phyloP scores from a whole-genome alignment of 176 grass and related monocot genomes.

The Zoysia japonica region DNA sequence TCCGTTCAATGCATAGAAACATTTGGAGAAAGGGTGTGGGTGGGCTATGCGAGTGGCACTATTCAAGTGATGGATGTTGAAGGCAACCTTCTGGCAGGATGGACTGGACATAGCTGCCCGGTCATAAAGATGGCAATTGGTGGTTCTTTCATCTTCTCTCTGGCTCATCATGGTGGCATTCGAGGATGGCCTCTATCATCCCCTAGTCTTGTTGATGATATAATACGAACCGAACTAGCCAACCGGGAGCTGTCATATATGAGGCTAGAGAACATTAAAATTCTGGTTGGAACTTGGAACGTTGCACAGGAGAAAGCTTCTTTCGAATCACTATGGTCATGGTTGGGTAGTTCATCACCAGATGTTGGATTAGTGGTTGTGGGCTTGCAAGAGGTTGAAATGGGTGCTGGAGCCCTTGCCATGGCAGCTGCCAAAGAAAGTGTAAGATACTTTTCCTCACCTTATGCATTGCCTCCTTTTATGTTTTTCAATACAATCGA shows the following conservation, averaged over 20 bases:
- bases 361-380: conserved; percentile 84
- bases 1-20: conserved; percentile 82
- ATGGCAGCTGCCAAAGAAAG: conserved; percentile 98
- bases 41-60: conserved; percentile 80
- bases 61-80: conserved; percentile 83
- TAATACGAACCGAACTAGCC: conserved; percentile 65
- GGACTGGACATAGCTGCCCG: conserved; percentile 82
- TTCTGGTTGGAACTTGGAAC: conserved; percentile 92
- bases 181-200: conserved; percentile 84
- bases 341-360: conserved; percentile 62
- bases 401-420: conserved; percentile 98
- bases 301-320: conserved; percentile 86
- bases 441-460: conserved; percentile 58
- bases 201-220: conserved; percentile 76
- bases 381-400: conserved; percentile 97
- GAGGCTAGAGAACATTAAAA: conserved; percentile 78
- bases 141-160: conserved; percentile 71
- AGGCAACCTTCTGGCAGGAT: conserved; percentile 76
- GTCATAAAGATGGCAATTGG: conserved; percentile 72
- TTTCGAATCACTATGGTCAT: conserved; percentile 70
- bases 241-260: conserved; percentile 67
- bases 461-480: conserved; percentile 27
- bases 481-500: conserved; percentile 20
- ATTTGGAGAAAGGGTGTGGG: conserved; percentile 75
- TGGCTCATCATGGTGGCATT: conserved; percentile 92